Percentiles rank a stretch among this genome's conserved stretches.
These are phyloP conservation scores for Aureobasidium subglaciale DNA, from an alignment of 2,329 filamentous ascomycete species.

Conservation along the genomic window DNA sequence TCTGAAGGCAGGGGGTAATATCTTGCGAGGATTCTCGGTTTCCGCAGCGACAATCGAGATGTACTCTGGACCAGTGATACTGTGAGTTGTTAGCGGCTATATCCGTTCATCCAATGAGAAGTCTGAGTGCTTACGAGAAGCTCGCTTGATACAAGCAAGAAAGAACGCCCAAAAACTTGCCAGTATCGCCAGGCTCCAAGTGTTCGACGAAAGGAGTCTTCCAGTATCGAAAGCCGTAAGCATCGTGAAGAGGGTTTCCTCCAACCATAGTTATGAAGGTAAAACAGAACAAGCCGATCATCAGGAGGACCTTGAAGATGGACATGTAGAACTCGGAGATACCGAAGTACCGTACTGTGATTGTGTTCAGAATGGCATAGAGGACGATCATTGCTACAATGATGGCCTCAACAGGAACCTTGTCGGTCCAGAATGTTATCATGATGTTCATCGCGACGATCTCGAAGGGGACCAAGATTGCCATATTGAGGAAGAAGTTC, in stretches of 20 bases:
- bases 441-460: slow-evolving; percentile 21
- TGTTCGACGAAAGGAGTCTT: slow-evolving; percentile 28
- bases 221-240: slow-evolving; percentile 41
- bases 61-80: slow-evolving; percentile 33
- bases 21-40: slow-evolving; percentile 37
- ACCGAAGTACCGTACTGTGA: slow-evolving; percentile 41
- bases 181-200: slow-evolving; percentile 24
- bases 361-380: slow-evolving; percentile 33
- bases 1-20: slow-evolving; percentile 43
- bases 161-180: slow-evolving; percentile 30
- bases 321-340: slow-evolving; percentile 47
- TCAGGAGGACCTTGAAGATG: slow-evolving; percentile 40
- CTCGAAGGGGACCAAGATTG: slow-evolving; percentile 41
- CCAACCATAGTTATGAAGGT: slow-evolving; percentile 31
- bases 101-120: slow-evolving; percentile 20
- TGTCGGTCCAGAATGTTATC: slow-evolving; percentile 16
- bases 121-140: slow-evolving; percentile 27
- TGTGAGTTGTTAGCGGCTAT: background rate
- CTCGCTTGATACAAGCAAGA: slow-evolving; percentile 30
- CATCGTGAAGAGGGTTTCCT: slow-evolving; percentile 28
- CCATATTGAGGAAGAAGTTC: slow-evolving; percentile 42
- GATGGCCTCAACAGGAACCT: slow-evolving; percentile 16
- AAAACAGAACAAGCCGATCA: slow-evolving; percentile 38
- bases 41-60: slow-evolving; percentile 43
- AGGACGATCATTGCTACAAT: slow-evolving; percentile 14